These are phyloP conservation scores for Coemansia umbellata DNA, from an alignment of 192 early-diverging fungal species.

Conservation along the genomic window DNA sequence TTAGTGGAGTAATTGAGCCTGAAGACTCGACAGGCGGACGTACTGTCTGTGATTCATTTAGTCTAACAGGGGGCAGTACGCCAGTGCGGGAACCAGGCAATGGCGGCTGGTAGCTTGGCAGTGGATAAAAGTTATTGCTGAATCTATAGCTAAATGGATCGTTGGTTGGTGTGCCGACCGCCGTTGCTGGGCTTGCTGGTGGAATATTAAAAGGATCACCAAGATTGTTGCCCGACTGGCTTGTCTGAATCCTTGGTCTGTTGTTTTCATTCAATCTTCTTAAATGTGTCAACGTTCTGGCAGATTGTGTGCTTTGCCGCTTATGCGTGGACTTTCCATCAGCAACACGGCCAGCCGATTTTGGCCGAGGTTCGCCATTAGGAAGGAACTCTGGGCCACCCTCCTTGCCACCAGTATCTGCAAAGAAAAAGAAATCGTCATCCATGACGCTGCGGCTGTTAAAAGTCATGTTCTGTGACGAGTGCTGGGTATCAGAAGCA, in stretches of 20 bases:
- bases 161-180: neutral
- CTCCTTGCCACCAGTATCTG: neutral
- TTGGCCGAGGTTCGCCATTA: constrained; percentile 24
- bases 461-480: constrained; percentile 1
- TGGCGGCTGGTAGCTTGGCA: neutral
- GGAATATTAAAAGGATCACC: constrained; percentile 40
- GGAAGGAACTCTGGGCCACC: constrained; percentile 11
- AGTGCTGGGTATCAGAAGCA: constrained; percentile 1
- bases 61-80: neutral
- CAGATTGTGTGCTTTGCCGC: constrained; percentile 6
- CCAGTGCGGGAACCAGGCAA: neutral
- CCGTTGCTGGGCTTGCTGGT: neutral
- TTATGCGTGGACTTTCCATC: neutral
- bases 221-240: too few relatives aligned
- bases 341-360: constrained; percentile 5
- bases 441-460: neutral
- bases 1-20: neutral
- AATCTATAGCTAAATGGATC: constrained; percentile 7
- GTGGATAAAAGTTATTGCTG: neutral
- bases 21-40: neutral
- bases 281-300: neutral
- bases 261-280: neutral
- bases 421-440: constrained; percentile 16
- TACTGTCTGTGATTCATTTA: neutral
- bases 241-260: too few relatives aligned